Evolutionary conservation across 2,329 filamentous ascomycete genomes (phyloP), one percentile per base, ranked within the genome.

Genomic region (Cladosporium sp.): DNA sequence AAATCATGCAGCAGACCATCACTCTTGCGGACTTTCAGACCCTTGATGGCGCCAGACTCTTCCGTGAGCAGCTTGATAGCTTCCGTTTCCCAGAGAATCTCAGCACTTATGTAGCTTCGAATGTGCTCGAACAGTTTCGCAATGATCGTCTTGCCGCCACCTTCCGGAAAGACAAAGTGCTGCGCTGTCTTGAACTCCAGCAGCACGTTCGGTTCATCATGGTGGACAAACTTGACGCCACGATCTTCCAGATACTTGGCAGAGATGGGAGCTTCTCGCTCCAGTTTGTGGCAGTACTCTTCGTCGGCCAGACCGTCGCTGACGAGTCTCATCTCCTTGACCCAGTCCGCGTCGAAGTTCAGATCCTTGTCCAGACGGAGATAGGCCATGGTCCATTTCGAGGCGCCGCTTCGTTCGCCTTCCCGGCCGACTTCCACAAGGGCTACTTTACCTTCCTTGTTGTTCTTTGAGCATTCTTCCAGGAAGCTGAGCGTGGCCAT

Each of bases 321-420:
- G 34, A 70, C 68, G 9, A 61, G 54, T 22, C 60, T 56, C 64
- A 69, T 69, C 50, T 68, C 65, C 39, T 64, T 61, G 48, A 64
- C 60, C 65, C 65, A 67, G 50, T 64, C 64, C 24, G 60, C 57
- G 51, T 69, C 65, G 50, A 68, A 69, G 44, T 61, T 54, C 15
- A 68, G 56, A 48, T 71, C 60, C 52, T 66, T 66, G 58, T 70
- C 68, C 6, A 73, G 55, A n/a, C 68, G 59, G 7, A 73, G 61
- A 52, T 70, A 71, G 4, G 70, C 47, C 66, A 70, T 70, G 3
- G 68, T 72, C 70, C 69, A 71, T 43, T 68, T 61, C 7, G 63
- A 69, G 30, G 70, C 69, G 36, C 69, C 69, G 50, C 67, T 70
- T 51, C 69, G 65, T 55, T 72, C 70, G 22, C 64, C 67, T 17